Evolutionary conservation across 768 basidiomycete genomes (phyloP), one percentile per base, ranked within the genome.

Genomic region (Boletellus ananiceps): DNA sequence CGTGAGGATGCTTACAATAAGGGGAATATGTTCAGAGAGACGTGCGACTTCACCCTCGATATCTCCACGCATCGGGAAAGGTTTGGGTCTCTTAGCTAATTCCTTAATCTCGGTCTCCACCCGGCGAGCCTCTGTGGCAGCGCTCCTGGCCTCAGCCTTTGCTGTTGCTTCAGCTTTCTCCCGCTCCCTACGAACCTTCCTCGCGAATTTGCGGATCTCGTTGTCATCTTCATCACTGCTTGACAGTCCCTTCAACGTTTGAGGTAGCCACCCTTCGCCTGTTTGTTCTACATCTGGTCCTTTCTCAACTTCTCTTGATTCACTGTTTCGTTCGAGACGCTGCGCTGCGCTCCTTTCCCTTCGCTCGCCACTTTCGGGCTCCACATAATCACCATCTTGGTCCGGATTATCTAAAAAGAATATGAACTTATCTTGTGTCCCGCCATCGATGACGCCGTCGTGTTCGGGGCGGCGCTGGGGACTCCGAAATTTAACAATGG

Each of bases 401-500:
- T 59, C 59, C 0, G 38, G 48, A 46, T 62, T 56, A 38, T 55
- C 63, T 3, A 55, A 23, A 8, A 56, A 47, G 34, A 58, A 47
- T 6, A 62, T 54, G 11, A 68, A 67, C 25, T 71, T 68, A 40
- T 62, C 59, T 32, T 66, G 64, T 3, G 56, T 65, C 25, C 66
- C 71, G 16, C 69, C 68, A 29, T 57, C 59, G 12, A 56, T 61
- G 3, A 55, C 53, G 36, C 60, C 61, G 5, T 56, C 49, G 54
- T 67, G 66, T 33, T 58, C 61, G 49, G 46, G 16, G 41, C n/a
- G 59, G 27, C 54, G 62, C n/a, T 32, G 60, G 18, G 72, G 70
- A 58, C 72, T 74, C 40, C 59, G 65, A 21, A 74, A 48, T 47
- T 77, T 81, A 39, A 89, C 73, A 37, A 88, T 79, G 1, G 87